These are phyloP conservation scores for Astrothelium subdiscretum DNA, from an alignment of 495 filamentous ascomycete genomes.

Conservation along the genomic window DNA sequence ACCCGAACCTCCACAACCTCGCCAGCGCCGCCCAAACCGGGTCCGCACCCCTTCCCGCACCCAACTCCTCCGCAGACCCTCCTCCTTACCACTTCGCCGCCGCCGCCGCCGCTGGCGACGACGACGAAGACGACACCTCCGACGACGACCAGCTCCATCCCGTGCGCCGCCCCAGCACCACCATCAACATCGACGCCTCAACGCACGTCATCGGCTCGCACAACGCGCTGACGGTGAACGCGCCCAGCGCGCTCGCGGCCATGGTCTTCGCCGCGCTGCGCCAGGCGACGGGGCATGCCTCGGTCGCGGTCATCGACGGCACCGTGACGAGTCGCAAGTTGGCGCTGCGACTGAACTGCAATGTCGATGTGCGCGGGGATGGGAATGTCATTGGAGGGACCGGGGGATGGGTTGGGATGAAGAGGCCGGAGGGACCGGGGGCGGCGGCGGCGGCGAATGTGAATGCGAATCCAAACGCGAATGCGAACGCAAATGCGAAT, in stretches of 20 bases:
- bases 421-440: not conserved
- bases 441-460: not conserved
- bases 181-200: constrained; percentile 16
- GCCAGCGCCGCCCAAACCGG: not conserved
- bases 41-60: not conserved
- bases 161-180: not conserved
- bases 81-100: constrained; percentile 11
- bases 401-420: constrained; percentile 7
- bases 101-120: not conserved
- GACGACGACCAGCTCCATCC: constrained; percentile 5
- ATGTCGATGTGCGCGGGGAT: constrained; percentile 14
- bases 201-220: constrained; percentile 13
- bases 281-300: not conserved
- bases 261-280: constrained; percentile 12
- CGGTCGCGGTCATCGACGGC: not conserved
- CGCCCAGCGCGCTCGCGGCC: constrained; percentile 5
- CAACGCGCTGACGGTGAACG: constrained; percentile 15
- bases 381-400: constrained; percentile 16
- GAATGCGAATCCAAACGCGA: too few relatives aligned
- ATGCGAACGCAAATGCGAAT: too few relatives aligned
- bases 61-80: not conserved
- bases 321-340: not conserved
- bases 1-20: not conserved
- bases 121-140: not conserved
- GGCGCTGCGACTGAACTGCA: constrained; percentile 15